A percentile compares a stretch with the other conserved stretches of the same genome.
Conservation (phyloP, 192 early-diverging fungal genomes). For the Cetraspora pellucida region DNA sequence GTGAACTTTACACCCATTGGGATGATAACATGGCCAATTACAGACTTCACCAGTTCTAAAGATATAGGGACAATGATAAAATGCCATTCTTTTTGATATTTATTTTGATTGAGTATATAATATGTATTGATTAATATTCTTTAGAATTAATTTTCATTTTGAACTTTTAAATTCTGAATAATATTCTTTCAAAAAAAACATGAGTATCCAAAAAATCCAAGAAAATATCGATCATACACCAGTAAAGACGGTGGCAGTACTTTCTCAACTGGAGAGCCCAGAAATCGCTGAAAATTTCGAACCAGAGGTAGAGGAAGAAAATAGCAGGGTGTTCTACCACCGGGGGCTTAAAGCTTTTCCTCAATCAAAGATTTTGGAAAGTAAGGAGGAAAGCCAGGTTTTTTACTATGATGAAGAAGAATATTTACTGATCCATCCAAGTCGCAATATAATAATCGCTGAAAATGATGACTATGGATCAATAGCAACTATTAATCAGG, state of each 20-base stretch:
- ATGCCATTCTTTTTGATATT: neutral
- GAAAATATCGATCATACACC: too few relatives aligned
- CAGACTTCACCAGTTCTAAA: neutral
- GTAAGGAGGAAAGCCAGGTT: neutral
- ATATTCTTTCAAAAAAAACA: too few relatives aligned
- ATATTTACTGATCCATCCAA: neutral
- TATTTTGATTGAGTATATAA: too few relatives aligned
- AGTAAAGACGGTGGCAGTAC: too few relatives aligned
- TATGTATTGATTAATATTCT: too few relatives aligned
- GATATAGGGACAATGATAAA: neutral
- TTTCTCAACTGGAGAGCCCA: too few relatives aligned
- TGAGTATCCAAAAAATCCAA: too few relatives aligned
- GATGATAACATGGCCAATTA: neutral
- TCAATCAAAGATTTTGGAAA: neutral
- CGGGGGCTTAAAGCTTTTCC: neutral
- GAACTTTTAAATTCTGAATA: too few relatives aligned
- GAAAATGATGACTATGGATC: slow-evolving; percentile 12
- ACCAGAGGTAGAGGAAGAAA: too few relatives aligned
- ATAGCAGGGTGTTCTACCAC: neutral
- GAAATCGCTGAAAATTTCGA: too few relatives aligned
- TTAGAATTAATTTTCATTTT: too few relatives aligned
- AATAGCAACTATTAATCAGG: slow-evolving; percentile 1
- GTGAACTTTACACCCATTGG: neutral
- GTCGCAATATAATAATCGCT: neutral
- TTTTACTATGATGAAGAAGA: neutral